Evolutionary conservation across 192 early-diverging fungal genomes (phyloP), one percentile per base, ranked within the genome.

Genomic region (Backusella parvicylindrica): DNA sequence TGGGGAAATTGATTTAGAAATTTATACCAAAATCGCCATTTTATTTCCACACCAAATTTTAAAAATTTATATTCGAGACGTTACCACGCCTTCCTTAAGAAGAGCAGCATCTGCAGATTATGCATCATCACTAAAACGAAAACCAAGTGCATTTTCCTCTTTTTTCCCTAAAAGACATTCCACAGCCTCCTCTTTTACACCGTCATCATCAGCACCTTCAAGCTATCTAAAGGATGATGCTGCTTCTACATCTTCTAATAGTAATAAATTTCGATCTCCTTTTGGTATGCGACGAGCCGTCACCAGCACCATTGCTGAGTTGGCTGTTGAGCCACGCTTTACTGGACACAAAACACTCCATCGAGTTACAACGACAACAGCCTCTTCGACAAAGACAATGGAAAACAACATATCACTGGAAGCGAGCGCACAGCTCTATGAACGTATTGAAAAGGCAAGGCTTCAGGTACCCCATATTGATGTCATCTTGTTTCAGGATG

Each of bases 31-130:
- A 3, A 84, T 97, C 32, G 89, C 90, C 1, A 65, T 75, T 0
- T 82, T 84, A 15, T 84, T 83, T 47, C 94, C 95, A 0, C 84
- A 77, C 11, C 89, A 89, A 50, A 88, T 98, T n/a, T 66, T 93
- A 47, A 92, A 91, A 71, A 93, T 98, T 36, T 95, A 94, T 69
- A 95, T 98, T 56, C 91, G 94, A 35, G 93, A 96, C 70, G 83
- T 89, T 32, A 85, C 86, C 2, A 85, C 82, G 28, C 53, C 53
- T 60, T 60, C 53, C 26, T 13, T 13, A 60, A 60, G 53, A 28
- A 60, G 53, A 60, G 26, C 53, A 7, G 53, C 53, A n/a, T 60
- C 53, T 60, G 53, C 53, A 60, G 53, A 28, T 3, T 18, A 23
- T 9, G 26, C 53, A 23, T 28, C 53, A 23, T 28, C 23, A 60